Evolutionary conservation across 345 rosid species (phyloP), one percentile per base, ranked within the genome.

Genomic region (Moricandia moricandioides): DNA sequence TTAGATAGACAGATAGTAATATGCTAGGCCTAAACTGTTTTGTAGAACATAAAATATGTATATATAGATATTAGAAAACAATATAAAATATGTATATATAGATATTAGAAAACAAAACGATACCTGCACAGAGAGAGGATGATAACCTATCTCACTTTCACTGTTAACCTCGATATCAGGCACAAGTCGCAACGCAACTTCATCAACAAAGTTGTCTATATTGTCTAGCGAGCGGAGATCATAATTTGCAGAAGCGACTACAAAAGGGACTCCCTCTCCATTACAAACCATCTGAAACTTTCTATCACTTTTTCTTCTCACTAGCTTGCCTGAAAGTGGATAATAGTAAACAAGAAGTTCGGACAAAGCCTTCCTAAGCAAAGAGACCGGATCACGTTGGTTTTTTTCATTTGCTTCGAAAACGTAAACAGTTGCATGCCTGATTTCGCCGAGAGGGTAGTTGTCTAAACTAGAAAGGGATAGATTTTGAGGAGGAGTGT

Each of bases 321-420:
- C 73, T 35, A 87, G 70, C 78, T 70, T 85, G 14, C 91, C 87
- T 13, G 85, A 85, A 29, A 87, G 63, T 3, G 87, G 90, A 40
- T 82, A 83, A 76, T 78, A 82, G 40, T 74, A 71, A 45, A 87
- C 83, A 67, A 85, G 69, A 31, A 75, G 77, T 13, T 86, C 77
- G 11, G 88, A 83, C 17, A 86, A 80, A 45, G 88, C 90, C 30
- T 82, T 76, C 60, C 74, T 64, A 27, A 82, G 71, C n/a, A 81
- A n/a, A 60, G 35, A 7, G 34, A 74, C 74, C 0, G 57, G 71
- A 17, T 73, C 62, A 8, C 64, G 27, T 16, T 11, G 62, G 18
- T 12, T 33, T 0, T 8, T 59, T 39, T n/a, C 26, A 7, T 75
- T 67, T 40, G 71, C 75, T 49, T 86, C 68, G n/a, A 79, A 85